These are phyloP conservation scores for Rhododendron vialii DNA, from an alignment of 148 eudicot genomes.

Conservation along the genomic window DNA sequence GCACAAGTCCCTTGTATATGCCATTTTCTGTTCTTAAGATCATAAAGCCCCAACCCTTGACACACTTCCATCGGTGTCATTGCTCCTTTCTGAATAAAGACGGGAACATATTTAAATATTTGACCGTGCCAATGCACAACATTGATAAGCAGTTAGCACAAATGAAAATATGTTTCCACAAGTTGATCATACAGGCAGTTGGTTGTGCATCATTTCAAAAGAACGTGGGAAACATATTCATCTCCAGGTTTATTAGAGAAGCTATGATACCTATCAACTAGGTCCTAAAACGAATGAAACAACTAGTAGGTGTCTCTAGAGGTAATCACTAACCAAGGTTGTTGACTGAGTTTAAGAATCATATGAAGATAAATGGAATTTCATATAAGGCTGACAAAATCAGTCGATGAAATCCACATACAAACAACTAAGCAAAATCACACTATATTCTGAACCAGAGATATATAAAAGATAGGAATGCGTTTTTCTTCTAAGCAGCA, in stretches of 20 bases:
- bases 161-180: background rate
- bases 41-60: constrained; percentile 84
- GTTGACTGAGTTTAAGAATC: background rate
- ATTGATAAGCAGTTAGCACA: background rate
- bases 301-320: background rate
- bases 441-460: background rate
- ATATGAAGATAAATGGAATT: background rate
- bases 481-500: background rate
- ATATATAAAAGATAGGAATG: background rate
- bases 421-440: background rate
- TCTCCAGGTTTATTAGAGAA: background rate
- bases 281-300: background rate
- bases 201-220: background rate
- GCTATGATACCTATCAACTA: background rate
- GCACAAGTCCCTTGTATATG: constrained; percentile 99
- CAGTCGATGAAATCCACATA: background rate
- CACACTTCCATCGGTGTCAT: constrained; percentile 96
- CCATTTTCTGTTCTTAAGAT: constrained; percentile 94
- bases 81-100: constrained; percentile 76
- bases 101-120: background rate
- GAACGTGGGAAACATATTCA: background rate
- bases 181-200: background rate
- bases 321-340: background rate
- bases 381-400: background rate
- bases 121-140: background rate